These are phyloP conservation scores for Pseudogymnoascus sp. DNA, from an alignment of 2,329 filamentous ascomycete species.

Conservation along the genomic window DNA sequence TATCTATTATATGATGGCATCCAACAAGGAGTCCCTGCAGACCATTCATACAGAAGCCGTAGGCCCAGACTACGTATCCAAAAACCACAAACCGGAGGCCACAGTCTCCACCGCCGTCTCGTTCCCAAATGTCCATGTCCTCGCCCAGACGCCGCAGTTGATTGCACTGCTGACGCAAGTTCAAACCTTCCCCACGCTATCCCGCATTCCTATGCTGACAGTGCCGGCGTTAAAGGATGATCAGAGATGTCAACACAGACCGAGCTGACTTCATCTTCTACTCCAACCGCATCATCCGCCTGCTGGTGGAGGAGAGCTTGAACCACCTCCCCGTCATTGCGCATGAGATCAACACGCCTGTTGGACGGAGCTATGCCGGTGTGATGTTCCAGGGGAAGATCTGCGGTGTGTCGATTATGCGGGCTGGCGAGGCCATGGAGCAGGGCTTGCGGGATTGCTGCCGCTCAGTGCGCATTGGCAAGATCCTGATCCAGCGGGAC, in stretches of 20 bases:
- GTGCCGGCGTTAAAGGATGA: constrained; percentile 60
- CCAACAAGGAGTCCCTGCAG: background rate
- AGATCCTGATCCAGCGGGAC: constrained; percentile 95
- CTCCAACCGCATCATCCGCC: constrained; percentile 93
- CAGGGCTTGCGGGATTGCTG: constrained; percentile 94
- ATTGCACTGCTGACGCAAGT: constrained; percentile 96
- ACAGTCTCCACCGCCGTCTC: constrained; percentile 79
- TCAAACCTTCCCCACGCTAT: background rate
- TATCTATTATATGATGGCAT: background rate
- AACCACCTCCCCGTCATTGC: constrained; percentile 92
- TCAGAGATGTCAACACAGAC: constrained; percentile 81
- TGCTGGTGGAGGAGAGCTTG: constrained; percentile 92
- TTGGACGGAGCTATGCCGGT: constrained; percentile 79
- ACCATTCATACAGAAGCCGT: constrained; percentile 47
- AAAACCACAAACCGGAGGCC: constrained; percentile 72
- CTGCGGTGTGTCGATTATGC: constrained; percentile 97
- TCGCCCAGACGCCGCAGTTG: constrained; percentile 90
- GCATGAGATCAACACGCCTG: constrained; percentile 83
- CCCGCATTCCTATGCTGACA: background rate
- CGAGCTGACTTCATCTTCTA: constrained; percentile 99
- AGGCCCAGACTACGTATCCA: constrained; percentile 71
- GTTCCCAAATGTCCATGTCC: constrained; percentile 80
- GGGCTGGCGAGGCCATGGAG: constrained; percentile 97
- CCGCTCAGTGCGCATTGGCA: constrained; percentile 93
- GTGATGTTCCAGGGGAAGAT: constrained; percentile 97